Base-by-base conservation (phyloP, 2,329 filamentous ascomycete genomes). In the Venturia effusa region DNA sequence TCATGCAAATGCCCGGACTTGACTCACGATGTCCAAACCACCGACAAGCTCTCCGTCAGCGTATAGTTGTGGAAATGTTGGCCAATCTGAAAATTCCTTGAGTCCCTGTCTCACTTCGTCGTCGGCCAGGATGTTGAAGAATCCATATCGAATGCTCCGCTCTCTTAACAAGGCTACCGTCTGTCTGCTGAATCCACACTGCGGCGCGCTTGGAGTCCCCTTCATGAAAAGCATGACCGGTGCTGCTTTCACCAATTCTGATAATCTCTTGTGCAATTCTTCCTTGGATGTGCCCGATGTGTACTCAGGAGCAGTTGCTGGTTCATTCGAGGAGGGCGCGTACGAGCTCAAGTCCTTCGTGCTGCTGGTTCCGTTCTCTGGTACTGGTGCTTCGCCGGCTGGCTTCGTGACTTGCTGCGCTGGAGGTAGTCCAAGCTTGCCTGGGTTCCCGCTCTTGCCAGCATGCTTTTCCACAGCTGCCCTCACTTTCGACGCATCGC, bases 181-280 rank as follows among this genome's bases (percentile, higher is more conserved):
- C 78, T 97, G 92, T 69, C 93, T 82, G 68, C 90, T 96, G 78
- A 99, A 99, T 2, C 94, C 92, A 72, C 92, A 96, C 76, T 96
- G 89, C 0, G 92, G 92, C 39, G 85, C 83, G 68, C 87, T 90
- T 0, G 92, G 92, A 2, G 90, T 95, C n/a, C 92, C 92, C 79
- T 96, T 96, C 91, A 96, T 96, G 77, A 99, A 99, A 34, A 99
- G 81, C 94, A 99, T 99, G 39, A 99, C 92, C 0, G 92, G 91
- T 39, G 94, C 93, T 5, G 94, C 94, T 79, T 93, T 96, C 68
- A 97, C 93, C 41, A 99, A 82, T 69, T 95, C 89, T 24, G 78
- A 83, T 43, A 99, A 80, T 39, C 93, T 83, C 74, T 88, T 87
- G 75, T 91, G 87, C 63, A 99, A 79, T 68, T 95, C 92, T 74